Base-by-base conservation (phyloP, 1,284 basidiomycete species). In the Grifola frondosa region DNA sequence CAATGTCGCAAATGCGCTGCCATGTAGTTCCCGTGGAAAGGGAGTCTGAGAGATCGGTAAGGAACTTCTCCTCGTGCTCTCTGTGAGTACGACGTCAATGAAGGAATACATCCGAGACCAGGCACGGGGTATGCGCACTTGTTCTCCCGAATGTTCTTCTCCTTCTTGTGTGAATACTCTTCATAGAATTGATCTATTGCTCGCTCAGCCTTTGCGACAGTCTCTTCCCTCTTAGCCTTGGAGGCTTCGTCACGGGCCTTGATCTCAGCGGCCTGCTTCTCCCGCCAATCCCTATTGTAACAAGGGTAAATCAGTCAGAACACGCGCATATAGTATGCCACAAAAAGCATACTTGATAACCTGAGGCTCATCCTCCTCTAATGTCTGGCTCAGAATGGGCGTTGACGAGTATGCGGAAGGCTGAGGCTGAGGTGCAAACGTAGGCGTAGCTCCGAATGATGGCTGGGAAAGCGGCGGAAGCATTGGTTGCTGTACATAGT, bases 161-260 rank as follows among this genome's bases (percentile, higher is more conserved):
- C 92, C 74, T 97, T 97, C 73, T 91, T 88, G 52, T 78, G 75
- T 44, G 93, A 83, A 67, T 99, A 98, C 43, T 91, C 84, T 61
- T 93, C 91, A 66, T 99, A 99, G 66, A 98, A 99, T 60, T 88
- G 80, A 69, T 99, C 97, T 54, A 99, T 97, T 22, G 89, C 79
- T 58, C 85, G 81, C 66, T 98, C 94, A 16, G 97, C 97, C 64
- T 86, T 90, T 39, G 80, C 77, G 56, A 94, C 84, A 36, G 87
- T 91, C 60, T 96, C 92, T 56, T 91, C 88, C 56, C 88, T 85
- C 65, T 83, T 86, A 36, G 75, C 76, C 64, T 85, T 84, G 28
- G 89, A 88, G 35, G 77, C 81, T 54, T 90, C 91, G 63, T 81
- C 95, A 58, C 78, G 82, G 23, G 76, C 75, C 60, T 78, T 81